A percentile compares a stretch with the other conserved stretches of the same genome.
phyloP scores from a whole-genome alignment of 495 filamentous ascomycete species.

The Hapsidospora chrysogenum region DNA sequence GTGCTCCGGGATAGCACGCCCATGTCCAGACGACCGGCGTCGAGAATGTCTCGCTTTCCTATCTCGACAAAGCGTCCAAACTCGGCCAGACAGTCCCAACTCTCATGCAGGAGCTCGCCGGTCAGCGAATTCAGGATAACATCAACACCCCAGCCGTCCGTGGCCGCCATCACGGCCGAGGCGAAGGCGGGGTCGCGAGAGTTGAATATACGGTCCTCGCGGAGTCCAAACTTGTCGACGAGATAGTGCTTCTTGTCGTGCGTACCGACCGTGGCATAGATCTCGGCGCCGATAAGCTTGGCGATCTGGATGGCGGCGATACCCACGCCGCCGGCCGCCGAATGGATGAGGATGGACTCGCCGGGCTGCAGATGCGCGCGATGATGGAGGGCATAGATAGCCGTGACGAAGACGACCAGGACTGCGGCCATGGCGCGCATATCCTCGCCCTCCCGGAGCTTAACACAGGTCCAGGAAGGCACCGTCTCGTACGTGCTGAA shows the following conservation, averaged over 20 bases:
- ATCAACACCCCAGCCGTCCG: slow-evolving; percentile 39
- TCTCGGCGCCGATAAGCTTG: slow-evolving; percentile 32
- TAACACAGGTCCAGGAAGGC: slow-evolving; percentile 2
- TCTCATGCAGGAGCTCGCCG: slow-evolving; percentile 29
- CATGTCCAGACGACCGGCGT: slow-evolving; percentile 15
- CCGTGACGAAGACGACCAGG: slow-evolving; percentile 31
- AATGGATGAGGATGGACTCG: slow-evolving; percentile 41
- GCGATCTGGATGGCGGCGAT: slow-evolving; percentile 33
- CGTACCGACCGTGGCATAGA: slow-evolving; percentile 33
- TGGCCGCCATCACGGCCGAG: slow-evolving; percentile 20
- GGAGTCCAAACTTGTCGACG: slow-evolving; percentile 21
- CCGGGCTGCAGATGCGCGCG: slow-evolving; percentile 18
- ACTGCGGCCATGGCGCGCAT: slow-evolving; percentile 15
- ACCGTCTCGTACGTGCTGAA: slow-evolving; percentile 14
- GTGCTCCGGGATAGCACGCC: slow-evolving; percentile 13
- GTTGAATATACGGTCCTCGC: slow-evolving; percentile 28
- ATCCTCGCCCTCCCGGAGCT: slow-evolving; percentile 9
- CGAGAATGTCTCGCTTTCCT: slow-evolving; percentile 19
- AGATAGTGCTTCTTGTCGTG: slow-evolving; percentile 23
- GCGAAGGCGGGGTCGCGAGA: slow-evolving; percentile 19
- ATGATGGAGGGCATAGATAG: slow-evolving; percentile 27
- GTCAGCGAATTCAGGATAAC: slow-evolving; percentile 39
- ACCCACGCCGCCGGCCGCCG: slow-evolving; percentile 32
- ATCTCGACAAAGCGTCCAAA: slow-evolving; percentile 38
- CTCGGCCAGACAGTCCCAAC: slow-evolving; percentile 25